Evolutionary conservation across 2,329 filamentous ascomycete species (phyloP).

Genomic region (Calonectria ilicicola): DNA sequence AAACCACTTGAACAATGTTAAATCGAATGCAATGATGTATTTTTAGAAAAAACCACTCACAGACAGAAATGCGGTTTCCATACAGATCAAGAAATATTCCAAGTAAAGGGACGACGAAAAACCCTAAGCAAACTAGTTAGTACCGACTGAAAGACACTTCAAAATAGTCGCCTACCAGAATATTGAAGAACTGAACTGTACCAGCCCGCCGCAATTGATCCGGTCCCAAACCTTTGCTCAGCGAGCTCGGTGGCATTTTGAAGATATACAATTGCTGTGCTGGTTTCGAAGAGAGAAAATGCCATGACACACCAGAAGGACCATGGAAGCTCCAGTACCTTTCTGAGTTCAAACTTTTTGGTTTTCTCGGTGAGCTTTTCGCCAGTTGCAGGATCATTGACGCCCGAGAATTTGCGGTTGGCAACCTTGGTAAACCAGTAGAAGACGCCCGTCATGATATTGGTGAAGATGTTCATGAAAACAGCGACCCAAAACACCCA

Average conservation of each 20-base stretch:
- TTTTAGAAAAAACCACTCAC: neutral
- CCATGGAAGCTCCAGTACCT: slow-evolving; percentile 68
- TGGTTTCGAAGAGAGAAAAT: slow-evolving; percentile 70
- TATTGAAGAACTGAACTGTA: slow-evolving; percentile 68
- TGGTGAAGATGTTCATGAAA: slow-evolving; percentile 73
- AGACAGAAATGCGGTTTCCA: slow-evolving; percentile 65
- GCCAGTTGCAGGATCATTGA: slow-evolving; percentile 60
- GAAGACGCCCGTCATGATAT: slow-evolving; percentile 62
- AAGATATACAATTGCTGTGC: slow-evolving; percentile 63
- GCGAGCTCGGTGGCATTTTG: slow-evolving; percentile 71
- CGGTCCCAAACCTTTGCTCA: slow-evolving; percentile 66
- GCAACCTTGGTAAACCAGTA: slow-evolving; percentile 60
- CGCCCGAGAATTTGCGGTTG: slow-evolving; percentile 21
- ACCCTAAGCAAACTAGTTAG: slow-evolving; percentile 47
- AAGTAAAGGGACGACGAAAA: slow-evolving; percentile 67
- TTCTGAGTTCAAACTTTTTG: slow-evolving; percentile 65
- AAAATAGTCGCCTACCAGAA: neutral
- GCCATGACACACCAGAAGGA: slow-evolving; percentile 65
- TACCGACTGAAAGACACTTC: neutral
- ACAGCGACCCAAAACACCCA: slow-evolving; percentile 72
- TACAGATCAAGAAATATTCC: slow-evolving; percentile 67
- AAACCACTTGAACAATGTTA: neutral
- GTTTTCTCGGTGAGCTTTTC: slow-evolving; percentile 68
- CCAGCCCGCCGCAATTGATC: slow-evolving; percentile 67
- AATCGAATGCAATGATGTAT: no score